Base-by-base conservation (phyloP, 2,329 filamentous ascomycete species). In the Cladophialophora yegresii region DNA sequence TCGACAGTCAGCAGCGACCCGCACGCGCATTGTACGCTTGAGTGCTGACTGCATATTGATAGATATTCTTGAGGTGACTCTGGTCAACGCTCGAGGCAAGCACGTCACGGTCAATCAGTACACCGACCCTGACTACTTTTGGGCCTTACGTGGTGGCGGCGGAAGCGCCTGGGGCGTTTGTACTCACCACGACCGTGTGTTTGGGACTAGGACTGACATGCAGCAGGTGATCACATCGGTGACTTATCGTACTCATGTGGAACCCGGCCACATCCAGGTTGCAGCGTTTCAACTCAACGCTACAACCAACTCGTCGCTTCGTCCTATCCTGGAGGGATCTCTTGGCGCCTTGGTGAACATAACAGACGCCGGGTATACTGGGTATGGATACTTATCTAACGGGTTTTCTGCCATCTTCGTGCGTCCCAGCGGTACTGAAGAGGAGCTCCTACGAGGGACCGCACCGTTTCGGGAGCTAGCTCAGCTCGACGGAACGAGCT, bases 341-440 rank as follows among this genome's bases (percentile, higher is more conserved):
- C 64, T 75, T 16, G 64, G 68, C 51, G 69, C 66, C 1, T 56
- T 75, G 22, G 69, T 71, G 28, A 63, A 54, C 32, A 69, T 75
- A 50, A 73, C 73, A 0, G 70, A 73, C 32, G 68, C 67, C 13
- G 73, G 73, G 7, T 75, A 73, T 54, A 73, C 71, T 47, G 73
- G 73, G 4, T 75, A 75, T 53, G 73, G 63, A 3, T 67, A 63
- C 23, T 61, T 71, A 7, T 47, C 56, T 9, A 68, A 57, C 28
- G 65, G 70, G 4, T 71, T 75, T 51, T 64, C 64, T 33, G 76
- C 77, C 26, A 69, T 75, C 23, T 74, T 75, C 62, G 59, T 72
- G n/a, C 71, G 72, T 58, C 69, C 73, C 2, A 72, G 73, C 59
- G 73, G 67, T 12, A 73, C 71, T 32, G 71, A 75, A 54, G 67